These are phyloP conservation scores for Orbilia javanica DNA, from an alignment of 2,329 filamentous ascomycete genomes.

Conservation along the genomic window DNA sequence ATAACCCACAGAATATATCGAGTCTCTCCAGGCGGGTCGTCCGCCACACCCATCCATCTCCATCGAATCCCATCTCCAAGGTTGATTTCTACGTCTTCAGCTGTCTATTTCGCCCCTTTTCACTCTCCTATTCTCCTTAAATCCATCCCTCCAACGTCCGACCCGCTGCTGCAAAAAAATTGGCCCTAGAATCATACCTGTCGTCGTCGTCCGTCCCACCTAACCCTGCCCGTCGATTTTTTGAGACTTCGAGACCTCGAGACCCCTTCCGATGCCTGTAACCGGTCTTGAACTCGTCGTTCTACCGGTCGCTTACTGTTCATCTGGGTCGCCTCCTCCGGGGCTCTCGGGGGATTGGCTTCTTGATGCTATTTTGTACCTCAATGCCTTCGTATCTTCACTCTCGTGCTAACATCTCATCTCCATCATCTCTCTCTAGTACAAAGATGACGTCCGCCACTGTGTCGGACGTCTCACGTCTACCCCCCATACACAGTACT, in stretches of 20 bases:
- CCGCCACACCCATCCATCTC: constrained; percentile 41
- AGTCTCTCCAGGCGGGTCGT: constrained; percentile 49
- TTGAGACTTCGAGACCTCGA: constrained; percentile 15
- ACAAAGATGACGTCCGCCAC: constrained; percentile 54
- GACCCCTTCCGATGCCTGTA: constrained; percentile 51
- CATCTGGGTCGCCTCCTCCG: constrained; percentile 52
- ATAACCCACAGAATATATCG: constrained; percentile 48
- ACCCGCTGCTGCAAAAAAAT: constrained; percentile 52
- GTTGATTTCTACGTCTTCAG: constrained; percentile 32
- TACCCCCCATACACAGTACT: constrained; percentile 55
- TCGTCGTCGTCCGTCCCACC: constrained; percentile 57
- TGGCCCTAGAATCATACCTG: constrained; percentile 34
- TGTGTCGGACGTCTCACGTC: constrained; percentile 58
- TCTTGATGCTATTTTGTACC: constrained; percentile 34
- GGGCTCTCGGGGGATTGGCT: constrained; percentile 56
- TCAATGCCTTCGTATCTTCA: constrained; percentile 42
- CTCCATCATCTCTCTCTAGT: constrained; percentile 13
- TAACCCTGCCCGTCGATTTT: constrained; percentile 33
- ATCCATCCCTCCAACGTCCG: constrained; percentile 30
- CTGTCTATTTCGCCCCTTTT: constrained; percentile 34
- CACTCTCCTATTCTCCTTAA: constrained; percentile 37
- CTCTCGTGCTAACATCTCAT: constrained; percentile 36
- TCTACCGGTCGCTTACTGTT: constrained; percentile 40
- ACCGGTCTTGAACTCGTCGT: constrained; percentile 39
- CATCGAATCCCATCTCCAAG: constrained; percentile 41